Conservation (phyloP, 192 early-diverging fungal species). For the Chytriomyces sp. region DNA sequence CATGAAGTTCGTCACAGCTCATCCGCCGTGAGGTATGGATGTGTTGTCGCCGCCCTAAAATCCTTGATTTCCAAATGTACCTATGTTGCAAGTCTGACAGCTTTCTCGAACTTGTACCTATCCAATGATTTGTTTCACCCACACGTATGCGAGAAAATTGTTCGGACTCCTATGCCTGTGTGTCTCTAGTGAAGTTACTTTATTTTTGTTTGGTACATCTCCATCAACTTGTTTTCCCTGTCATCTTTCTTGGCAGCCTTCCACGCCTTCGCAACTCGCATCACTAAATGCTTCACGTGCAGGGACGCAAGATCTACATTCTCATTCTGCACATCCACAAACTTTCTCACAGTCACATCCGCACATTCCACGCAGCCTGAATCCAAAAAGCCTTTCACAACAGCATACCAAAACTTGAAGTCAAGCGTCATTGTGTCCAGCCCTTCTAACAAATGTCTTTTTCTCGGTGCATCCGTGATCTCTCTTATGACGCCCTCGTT, state of each 20-base stretch:
- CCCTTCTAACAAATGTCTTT: background rate
- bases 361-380: background rate
- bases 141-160: too few species aligned
- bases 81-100: too few species aligned
- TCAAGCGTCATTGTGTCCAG: background rate
- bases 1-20: too few species aligned
- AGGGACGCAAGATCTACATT: background rate
- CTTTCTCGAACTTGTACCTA: too few species aligned
- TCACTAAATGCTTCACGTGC: background rate
- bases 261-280: background rate
- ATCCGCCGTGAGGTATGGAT: too few species aligned
- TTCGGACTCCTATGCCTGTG: too few species aligned
- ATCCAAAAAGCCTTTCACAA: background rate
- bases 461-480: background rate
- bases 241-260: background rate
- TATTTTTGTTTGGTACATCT: background rate
- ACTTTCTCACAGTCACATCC: background rate
- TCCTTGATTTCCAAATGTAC: too few species aligned
- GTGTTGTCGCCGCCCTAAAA: too few species aligned
- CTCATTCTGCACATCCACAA: background rate
- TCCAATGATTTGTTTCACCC: too few species aligned
- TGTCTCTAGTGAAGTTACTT: too few species aligned
- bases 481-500: background rate
- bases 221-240: background rate
- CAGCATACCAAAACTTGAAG: constrained; percentile 1